Evolutionary conservation across 2,329 filamentous ascomycete species (phyloP).

Genomic region (Zasmidium angulare): DNA sequence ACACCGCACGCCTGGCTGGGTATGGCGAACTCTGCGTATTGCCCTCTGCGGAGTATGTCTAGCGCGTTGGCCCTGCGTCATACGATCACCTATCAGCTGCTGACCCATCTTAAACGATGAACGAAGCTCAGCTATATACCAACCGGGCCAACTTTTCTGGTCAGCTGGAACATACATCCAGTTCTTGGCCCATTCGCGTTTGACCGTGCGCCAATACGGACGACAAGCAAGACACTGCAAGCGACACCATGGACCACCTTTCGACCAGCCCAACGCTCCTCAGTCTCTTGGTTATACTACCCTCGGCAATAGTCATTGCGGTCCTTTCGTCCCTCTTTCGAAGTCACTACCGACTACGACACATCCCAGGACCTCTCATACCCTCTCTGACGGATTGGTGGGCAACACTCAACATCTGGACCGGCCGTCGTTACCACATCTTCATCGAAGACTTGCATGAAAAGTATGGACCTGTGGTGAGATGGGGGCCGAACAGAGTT

Average conservation of each 20-base stretch:
- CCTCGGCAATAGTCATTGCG: background rate
- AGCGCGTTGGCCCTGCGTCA: too few species aligned
- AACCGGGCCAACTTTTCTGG: too few species aligned
- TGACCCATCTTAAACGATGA: too few species aligned
- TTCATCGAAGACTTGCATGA: constrained; percentile 36
- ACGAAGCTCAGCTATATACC: too few species aligned
- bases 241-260: background rate
- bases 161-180: too few species aligned
- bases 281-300: background rate
- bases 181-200: too few species aligned
- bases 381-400: constrained; percentile 16
- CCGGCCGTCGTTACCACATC: constrained; percentile 8
- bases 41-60: too few species aligned
- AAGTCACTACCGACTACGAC: constrained; percentile 1
- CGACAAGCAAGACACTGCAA: too few species aligned
- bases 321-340: background rate
- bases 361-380: constrained; percentile 13
- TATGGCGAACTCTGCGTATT: too few species aligned
- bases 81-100: too few species aligned
- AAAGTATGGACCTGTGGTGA: constrained; percentile 30
- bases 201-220: too few species aligned
- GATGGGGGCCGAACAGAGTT: constrained; percentile 30
- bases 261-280: background rate
- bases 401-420: constrained; percentile 9
- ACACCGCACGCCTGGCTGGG: too few species aligned